Conservation (phyloP, 2,329 filamentous ascomycete species). For the Leptodontidium sp. region DNA sequence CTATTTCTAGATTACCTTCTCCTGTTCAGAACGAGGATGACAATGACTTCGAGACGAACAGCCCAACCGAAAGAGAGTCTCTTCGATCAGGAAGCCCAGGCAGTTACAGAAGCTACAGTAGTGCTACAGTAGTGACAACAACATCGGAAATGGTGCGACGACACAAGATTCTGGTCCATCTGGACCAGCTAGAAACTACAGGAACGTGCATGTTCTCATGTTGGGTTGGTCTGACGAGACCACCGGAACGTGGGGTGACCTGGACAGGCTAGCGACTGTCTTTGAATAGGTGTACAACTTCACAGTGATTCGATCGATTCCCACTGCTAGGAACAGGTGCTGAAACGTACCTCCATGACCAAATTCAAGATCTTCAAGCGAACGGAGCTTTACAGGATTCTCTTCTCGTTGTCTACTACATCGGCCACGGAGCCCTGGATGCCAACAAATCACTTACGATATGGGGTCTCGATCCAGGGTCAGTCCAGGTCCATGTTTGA, state of each 20-base stretch:
- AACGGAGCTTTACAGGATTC: background rate
- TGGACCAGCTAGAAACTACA: background rate
- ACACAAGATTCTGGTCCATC: too few relatives aligned
- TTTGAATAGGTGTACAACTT: background rate
- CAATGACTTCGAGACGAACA: too few relatives aligned
- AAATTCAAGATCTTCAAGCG: background rate
- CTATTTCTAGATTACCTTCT: too few relatives aligned
- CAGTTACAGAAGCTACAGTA: too few relatives aligned
- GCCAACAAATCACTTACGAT: background rate
- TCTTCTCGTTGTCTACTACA: constrained; percentile 4
- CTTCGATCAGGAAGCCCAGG: too few relatives aligned
- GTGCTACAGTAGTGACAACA: too few relatives aligned
- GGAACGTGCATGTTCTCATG: background rate
- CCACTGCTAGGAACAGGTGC: background rate
- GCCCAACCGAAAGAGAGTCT: too few relatives aligned
- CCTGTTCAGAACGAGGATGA: too few relatives aligned
- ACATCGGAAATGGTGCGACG: too few relatives aligned
- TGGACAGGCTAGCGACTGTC: background rate
- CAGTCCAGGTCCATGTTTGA: too few relatives aligned
- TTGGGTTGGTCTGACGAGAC: background rate
- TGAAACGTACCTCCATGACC: background rate
- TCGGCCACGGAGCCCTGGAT: background rate
- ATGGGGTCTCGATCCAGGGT: too few relatives aligned
- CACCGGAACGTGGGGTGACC: background rate
- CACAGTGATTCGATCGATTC: background rate